Base-by-base conservation (phyloP, 2,329 filamentous ascomycete genomes). In the Bipolaris zeicola region DNA sequence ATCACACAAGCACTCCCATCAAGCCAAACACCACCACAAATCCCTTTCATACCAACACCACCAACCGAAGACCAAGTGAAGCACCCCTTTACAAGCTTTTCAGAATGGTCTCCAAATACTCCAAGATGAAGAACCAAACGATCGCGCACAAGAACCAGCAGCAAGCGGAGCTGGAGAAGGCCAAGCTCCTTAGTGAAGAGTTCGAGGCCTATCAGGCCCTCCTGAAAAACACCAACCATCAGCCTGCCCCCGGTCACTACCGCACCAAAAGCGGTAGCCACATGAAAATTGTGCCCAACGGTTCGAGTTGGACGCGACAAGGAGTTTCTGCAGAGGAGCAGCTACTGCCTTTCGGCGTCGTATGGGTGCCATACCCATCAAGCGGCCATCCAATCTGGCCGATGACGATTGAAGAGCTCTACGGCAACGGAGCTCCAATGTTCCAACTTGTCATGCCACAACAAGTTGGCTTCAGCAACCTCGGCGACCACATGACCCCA, bases 101-200 rank as follows among this genome's bases (percentile, higher is more conserved):
- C 46, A 50, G 50, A 50, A 55, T 55, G 52, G 26, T 33, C 20
- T 14, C 16, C n/a, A 51, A 39, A 44, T 55, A 44, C 24, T 16
- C 26, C 26, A 55, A 46, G 39, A 51, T 14, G 39, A 55, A 55
- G 52, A 10, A 3, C n/a, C 13, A 5, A 11, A 20, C n/a, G n/a
- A 16, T 33, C 0, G 6, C 14, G 3, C 16, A 55, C 2, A 37
- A 7, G 6, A 11, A 34, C 26, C 36, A 50, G 20, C 8, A 14
- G 24, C 24, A 20, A 11, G 6, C n/a, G 8, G 47, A 50, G 37
- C 37, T 5, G 2, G 10, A 39, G 28, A 20, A 20, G 16, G 3
- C 11, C 4, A 6, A 3, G 11, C 47, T 16, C 6, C 3, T 28
- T 13, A 2, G 38, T 4, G 28, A 33, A 28, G 38, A 52, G 20